Percentiles rank a stretch among this genome's conserved stretches.
phyloP scores from a whole-genome alignment of 805 yeast species.

The Metahyphopichia silvanorum region DNA sequence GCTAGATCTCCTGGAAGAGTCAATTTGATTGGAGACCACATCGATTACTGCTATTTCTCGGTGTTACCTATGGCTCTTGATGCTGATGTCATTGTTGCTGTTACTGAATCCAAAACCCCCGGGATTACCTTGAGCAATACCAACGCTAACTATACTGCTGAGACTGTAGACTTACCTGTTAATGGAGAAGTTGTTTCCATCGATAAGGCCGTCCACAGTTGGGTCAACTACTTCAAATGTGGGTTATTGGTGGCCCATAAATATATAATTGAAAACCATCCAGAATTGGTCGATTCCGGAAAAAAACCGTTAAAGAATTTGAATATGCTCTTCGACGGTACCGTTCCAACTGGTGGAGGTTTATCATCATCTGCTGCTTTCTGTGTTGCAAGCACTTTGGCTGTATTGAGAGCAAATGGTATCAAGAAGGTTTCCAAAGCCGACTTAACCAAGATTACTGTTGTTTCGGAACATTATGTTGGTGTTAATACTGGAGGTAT shows the following conservation, averaged over 20 bases:
- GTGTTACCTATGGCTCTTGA: conserved; percentile 75
- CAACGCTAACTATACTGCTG: conserved; percentile 30
- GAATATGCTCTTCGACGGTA: conserved; percentile 54
- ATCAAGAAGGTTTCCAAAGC: conserved; percentile 40
- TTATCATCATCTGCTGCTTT: conserved; percentile 71
- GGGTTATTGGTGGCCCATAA: conserved; percentile 59
- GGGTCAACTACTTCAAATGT: conserved; percentile 72
- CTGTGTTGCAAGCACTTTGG: conserved; percentile 60
- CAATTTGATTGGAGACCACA: conserved; percentile 71
- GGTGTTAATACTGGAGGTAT: conserved; percentile 80
- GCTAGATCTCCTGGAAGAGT: conserved; percentile 76
- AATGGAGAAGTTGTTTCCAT: conserved; percentile 42
- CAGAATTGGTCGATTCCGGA: conserved; percentile 17
- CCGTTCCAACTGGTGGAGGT: conserved; percentile 72
- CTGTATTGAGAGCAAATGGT: conserved; percentile 53
- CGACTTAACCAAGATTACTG: conserved; percentile 57
- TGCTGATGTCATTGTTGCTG: conserved; percentile 58
- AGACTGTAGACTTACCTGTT: conserved; percentile 34
- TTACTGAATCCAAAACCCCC: conserved; percentile 13
- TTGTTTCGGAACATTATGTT: conserved; percentile 64
- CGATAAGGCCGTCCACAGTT: conserved; percentile 47
- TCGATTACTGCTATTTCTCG: conserved; percentile 65
- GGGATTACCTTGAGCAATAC: conserved; percentile 28
- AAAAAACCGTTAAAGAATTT: conserved; percentile 40
- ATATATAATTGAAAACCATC: conserved; percentile 34